Percentiles rank a stretch among this genome's conserved stretches.
Conservation (phyloP, 306 rosid genomes). For the Macrotyloma uniflorum region DNA sequence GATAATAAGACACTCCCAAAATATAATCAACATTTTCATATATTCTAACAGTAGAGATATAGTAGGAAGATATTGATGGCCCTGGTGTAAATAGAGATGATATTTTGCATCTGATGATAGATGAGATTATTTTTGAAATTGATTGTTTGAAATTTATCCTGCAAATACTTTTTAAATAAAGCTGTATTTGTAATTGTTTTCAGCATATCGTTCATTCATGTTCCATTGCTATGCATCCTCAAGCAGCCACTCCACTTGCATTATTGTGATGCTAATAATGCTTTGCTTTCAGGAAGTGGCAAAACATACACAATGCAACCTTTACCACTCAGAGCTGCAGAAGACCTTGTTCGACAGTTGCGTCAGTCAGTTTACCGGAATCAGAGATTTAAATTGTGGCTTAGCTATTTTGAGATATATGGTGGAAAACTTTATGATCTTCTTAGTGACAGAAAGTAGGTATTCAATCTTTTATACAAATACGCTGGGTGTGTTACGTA, state of each 20-base stretch:
- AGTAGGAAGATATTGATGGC: conserved; percentile 27
- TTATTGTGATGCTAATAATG: conserved; percentile 36
- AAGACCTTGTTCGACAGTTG: conserved; percentile 84
- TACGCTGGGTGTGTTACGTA: conserved; percentile 11
- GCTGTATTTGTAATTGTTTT: not conserved
- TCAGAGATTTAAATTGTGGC: conserved; percentile 97
- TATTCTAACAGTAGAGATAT: not conserved
- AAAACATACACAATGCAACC: conserved; percentile 99
- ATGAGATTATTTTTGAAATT: not conserved
- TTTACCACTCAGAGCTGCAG: conserved; percentile 91
- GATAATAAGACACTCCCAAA: not conserved
- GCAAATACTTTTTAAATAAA: conserved; percentile 1
- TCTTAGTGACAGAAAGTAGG: conserved; percentile 92
- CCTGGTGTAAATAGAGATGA: not conserved
- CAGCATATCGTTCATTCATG: conserved; percentile 1
- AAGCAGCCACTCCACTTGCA: not conserved
- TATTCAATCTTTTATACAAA: conserved; percentile 35
- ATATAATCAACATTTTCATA: not conserved
- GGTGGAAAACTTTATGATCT: conserved; percentile 98
- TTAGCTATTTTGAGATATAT: conserved; percentile 97
- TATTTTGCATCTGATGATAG: conserved; percentile 14
- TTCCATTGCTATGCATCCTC: conserved; percentile 17
- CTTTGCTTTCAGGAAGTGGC: conserved; percentile 82
- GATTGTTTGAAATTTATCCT: conserved; percentile 18
- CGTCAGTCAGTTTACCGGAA: conserved; percentile 87